Conservation (phyloP, 305 asterid genomes). For the Solanum aculeatissimum region DNA sequence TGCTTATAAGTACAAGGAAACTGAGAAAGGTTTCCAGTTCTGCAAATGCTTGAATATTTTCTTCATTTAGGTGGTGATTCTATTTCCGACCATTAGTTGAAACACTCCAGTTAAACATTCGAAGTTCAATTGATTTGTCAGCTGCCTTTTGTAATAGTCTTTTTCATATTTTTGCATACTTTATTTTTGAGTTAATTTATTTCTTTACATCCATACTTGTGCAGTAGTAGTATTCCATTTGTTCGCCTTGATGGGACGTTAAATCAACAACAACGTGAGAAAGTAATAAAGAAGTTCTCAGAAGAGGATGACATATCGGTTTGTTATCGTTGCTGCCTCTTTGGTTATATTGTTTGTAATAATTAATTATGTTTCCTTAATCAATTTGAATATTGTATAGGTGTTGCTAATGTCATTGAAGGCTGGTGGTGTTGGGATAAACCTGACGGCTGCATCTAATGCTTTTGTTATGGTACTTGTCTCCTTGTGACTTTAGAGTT, state of each 20-base stretch:
- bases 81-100: background rate
- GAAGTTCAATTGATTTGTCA: background rate
- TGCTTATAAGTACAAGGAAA: background rate
- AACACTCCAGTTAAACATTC: background rate
- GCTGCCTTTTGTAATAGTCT: background rate
- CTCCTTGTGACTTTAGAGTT: background rate
- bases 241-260: conserved; percentile 96
- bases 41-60: background rate
- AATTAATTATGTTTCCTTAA: background rate
- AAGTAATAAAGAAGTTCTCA: conserved; percentile 72
- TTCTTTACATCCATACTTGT: conserved; percentile 4
- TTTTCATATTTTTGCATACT: background rate
- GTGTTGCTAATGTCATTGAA: conserved; percentile 92
- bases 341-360: background rate
- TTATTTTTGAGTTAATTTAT: background rate
- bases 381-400: conserved; percentile 18
- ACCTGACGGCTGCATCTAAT: conserved; percentile 90
- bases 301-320: conserved; percentile 79
- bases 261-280: conserved; percentile 92
- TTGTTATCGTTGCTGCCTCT: conserved; percentile 1
- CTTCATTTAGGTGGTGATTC: background rate
- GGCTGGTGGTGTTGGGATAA: conserved; percentile 98
- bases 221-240: conserved; percentile 58
- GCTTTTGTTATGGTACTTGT: conserved; percentile 81
- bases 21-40: background rate